These are phyloP conservation scores for Naematelia encephala DNA, from an alignment of 768 basidiomycete species.

Conservation along the genomic window DNA sequence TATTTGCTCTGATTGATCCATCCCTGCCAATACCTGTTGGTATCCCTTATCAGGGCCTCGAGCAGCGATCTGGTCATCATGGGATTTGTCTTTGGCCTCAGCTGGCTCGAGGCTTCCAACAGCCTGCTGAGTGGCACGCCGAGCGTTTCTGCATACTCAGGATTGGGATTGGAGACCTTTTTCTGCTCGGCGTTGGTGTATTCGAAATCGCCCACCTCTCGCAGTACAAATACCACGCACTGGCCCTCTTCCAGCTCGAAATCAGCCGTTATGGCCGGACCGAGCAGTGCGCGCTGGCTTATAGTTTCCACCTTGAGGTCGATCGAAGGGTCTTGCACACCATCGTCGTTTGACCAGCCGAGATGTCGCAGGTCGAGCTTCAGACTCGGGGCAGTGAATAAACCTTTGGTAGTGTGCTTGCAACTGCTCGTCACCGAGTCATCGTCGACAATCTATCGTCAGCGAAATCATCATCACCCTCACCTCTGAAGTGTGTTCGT, in stretches of 20 bases:
- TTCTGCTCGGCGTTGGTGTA: slow-evolving; percentile 40
- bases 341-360: slow-evolving; percentile 59
- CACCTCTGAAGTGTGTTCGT: slow-evolving; percentile 63
- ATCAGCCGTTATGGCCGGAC: slow-evolving; percentile 60
- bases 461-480: slow-evolving; percentile 4
- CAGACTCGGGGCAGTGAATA: slow-evolving; percentile 45
- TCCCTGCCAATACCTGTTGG: slow-evolving; percentile 76
- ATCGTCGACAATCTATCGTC: slow-evolving; percentile 50
- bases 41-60: slow-evolving; percentile 55
- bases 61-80: slow-evolving; percentile 58
- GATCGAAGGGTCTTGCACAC: slow-evolving; percentile 57
- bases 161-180: slow-evolving; percentile 51
- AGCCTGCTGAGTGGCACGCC: slow-evolving; percentile 58
- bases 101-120: slow-evolving; percentile 54
- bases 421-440: slow-evolving; percentile 34
- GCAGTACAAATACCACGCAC: slow-evolving; percentile 78
- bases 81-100: slow-evolving; percentile 66
- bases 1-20: slow-evolving; percentile 92
- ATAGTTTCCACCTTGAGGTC: slow-evolving; percentile 62
- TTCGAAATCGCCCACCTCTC: slow-evolving; percentile 59
- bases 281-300: slow-evolving; percentile 65
- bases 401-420: slow-evolving; percentile 55
- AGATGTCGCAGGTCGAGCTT: slow-evolving; percentile 71
- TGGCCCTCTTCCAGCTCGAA: slow-evolving; percentile 78
- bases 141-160: slow-evolving; percentile 53